phyloP scores from a whole-genome alignment of 2,329 filamentous ascomycete species.

The Bipolaris gigantea region DNA sequence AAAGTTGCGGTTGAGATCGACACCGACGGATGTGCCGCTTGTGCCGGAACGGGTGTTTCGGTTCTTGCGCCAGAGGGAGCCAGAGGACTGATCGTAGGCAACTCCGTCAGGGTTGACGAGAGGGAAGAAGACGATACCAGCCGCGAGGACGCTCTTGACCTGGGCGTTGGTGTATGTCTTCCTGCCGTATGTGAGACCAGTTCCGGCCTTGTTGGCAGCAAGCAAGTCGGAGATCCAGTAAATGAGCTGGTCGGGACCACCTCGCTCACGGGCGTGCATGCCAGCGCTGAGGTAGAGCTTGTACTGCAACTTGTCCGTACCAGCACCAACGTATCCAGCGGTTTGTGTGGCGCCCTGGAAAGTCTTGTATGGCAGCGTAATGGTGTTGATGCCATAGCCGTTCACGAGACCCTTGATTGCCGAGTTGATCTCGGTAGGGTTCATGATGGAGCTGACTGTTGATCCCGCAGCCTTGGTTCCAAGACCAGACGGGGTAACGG shows the following conservation, averaged over 20 bases:
- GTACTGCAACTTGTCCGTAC: slow-evolving; percentile 48
- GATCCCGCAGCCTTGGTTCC: slow-evolving; percentile 44
- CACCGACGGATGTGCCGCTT: slow-evolving; percentile 31
- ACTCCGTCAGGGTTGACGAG: slow-evolving; percentile 44
- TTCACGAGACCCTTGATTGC: slow-evolving; percentile 50
- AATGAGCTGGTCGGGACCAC: slow-evolving; percentile 58
- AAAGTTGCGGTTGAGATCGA: slow-evolving; percentile 48
- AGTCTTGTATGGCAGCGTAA: slow-evolving; percentile 51
- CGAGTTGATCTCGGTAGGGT: slow-evolving; percentile 50
- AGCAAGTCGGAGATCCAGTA: slow-evolving; percentile 63
- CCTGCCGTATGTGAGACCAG: slow-evolving; percentile 56
- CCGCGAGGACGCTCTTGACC: slow-evolving; percentile 55
- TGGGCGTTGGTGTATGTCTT: slow-evolving; percentile 57
- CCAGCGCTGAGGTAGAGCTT: slow-evolving; percentile 56
- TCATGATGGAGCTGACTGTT: slow-evolving; percentile 51
- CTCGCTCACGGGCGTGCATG: slow-evolving; percentile 62
- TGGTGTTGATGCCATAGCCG: slow-evolving; percentile 47
- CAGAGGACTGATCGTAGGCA: slow-evolving; percentile 38
- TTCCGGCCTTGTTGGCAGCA: slow-evolving; percentile 53
- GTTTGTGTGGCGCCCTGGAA: slow-evolving; percentile 48
- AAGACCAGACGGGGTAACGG: slow-evolving; percentile 47
- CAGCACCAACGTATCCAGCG: slow-evolving; percentile 52
- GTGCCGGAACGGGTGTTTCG: slow-evolving; percentile 46
- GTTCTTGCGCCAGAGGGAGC: slow-evolving; percentile 44
- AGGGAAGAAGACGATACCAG: slow-evolving; percentile 57